Percentiles rank a stretch among this genome's conserved stretches.
These are phyloP conservation scores for Beauveria caledonica DNA, from an alignment of 2,329 filamentous ascomycete species.

Conservation along the genomic window DNA sequence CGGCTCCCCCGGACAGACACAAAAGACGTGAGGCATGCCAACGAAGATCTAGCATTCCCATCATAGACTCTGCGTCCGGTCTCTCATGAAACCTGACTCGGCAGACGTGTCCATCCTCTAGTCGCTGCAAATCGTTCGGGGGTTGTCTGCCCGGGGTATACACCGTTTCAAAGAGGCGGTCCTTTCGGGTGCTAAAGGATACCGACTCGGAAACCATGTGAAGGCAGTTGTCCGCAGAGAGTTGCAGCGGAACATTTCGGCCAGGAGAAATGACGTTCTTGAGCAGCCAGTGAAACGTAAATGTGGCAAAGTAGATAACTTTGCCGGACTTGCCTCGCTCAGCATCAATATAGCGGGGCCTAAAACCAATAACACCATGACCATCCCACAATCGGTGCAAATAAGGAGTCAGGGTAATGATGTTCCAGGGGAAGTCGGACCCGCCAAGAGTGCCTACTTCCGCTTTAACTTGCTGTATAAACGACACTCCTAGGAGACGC, in stretches of 20 bases:
- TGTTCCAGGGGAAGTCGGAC: background rate
- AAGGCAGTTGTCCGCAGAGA: background rate
- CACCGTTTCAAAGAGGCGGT: background rate
- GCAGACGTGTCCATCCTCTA: background rate
- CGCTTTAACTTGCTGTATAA: background rate
- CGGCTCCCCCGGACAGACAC: background rate
- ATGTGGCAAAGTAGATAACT: background rate
- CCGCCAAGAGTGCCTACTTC: background rate
- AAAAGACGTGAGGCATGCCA: background rate
- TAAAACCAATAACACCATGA: background rate
- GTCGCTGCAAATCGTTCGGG: background rate
- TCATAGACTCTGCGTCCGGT: background rate
- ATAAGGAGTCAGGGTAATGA: background rate
- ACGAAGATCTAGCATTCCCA: background rate
- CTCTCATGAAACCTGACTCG: fast-evolving
- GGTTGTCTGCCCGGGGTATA: background rate
- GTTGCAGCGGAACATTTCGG: background rate
- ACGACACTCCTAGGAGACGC: background rate
- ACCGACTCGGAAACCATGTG: background rate
- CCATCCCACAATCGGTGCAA: background rate
- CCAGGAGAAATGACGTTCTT: background rate
- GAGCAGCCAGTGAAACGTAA: background rate
- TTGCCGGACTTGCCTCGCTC: background rate
- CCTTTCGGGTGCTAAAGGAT: background rate
- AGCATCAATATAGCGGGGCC: background rate